Conservation (phyloP, 345 rosid genomes). For the Hibiscus tridactylites region DNA sequence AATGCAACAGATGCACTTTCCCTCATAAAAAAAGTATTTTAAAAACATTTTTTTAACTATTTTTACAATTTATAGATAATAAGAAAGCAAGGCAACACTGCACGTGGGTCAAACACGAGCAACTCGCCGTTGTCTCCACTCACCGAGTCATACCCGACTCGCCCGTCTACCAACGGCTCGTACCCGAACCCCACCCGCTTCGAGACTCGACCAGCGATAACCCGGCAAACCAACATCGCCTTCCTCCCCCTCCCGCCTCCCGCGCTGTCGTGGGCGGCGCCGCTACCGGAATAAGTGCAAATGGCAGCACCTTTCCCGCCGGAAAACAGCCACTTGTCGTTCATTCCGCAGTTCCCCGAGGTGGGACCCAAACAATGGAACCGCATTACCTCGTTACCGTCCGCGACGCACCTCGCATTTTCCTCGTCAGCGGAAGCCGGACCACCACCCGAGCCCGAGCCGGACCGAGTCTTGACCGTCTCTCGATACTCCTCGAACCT, state of each 20-base stretch:
- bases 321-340: slow-evolving; percentile 52
- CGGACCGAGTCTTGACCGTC: slow-evolving; percentile 49
- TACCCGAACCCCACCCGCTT: slow-evolving; percentile 34
- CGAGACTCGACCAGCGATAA: slow-evolving; percentile 78
- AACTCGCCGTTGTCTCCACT: slow-evolving; percentile 77
- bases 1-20: slow-evolving; percentile 24
- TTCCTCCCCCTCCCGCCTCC: slow-evolving; percentile 81
- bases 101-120: slow-evolving; percentile 77
- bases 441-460: slow-evolving; percentile 25
- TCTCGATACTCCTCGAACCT: slow-evolving; percentile 95
- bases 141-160: slow-evolving; percentile 77
- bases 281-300: slow-evolving; percentile 71
- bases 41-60: slow-evolving; percentile 11
- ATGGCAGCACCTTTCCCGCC: slow-evolving; percentile 55
- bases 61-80: slow-evolving; percentile 83
- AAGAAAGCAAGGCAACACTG: slow-evolving; percentile 91
- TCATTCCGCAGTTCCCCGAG: slow-evolving; percentile 19
- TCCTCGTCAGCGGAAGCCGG: slow-evolving; percentile 32
- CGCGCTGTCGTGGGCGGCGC: slow-evolving; percentile 68
- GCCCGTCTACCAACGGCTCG: slow-evolving; percentile 34
- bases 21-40: slow-evolving; percentile 5
- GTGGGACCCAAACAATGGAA: slow-evolving; percentile 78
- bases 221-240: slow-evolving; percentile 93
- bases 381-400: slow-evolving; percentile 97
- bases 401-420: slow-evolving; percentile 77